Conservation (phyloP, 352 stramenopile genomes). For the Pythium brachiatum region DNA sequence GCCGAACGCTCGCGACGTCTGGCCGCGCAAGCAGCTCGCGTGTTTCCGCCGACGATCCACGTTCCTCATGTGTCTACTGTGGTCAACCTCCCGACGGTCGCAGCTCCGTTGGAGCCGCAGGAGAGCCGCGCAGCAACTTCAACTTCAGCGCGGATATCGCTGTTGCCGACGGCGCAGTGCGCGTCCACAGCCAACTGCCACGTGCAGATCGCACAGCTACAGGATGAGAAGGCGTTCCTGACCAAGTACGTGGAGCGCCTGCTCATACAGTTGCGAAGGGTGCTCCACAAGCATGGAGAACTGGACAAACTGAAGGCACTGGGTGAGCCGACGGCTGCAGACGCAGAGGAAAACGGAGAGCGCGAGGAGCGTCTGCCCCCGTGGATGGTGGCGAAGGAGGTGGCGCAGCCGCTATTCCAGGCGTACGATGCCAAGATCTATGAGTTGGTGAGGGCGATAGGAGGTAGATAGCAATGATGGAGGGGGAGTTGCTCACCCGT, state of each 20-base stretch:
- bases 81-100: neutral
- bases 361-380: conserved; percentile 35
- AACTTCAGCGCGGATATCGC: neutral
- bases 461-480: neutral
- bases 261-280: conserved; percentile 49
- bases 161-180: conserved; percentile 18
- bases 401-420: conserved; percentile 69
- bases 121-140: conserved; percentile 14
- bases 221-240: conserved; percentile 66
- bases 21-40: conserved; percentile 13
- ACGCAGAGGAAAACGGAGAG: conserved; percentile 16
- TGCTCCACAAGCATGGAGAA: conserved; percentile 69
- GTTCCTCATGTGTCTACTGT: neutral
- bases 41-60: conserved; percentile 16
- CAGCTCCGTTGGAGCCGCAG: neutral
- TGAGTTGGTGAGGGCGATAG: conserved; percentile 9
- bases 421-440: conserved; percentile 82
- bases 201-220: conserved; percentile 41
- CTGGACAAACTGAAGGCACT: conserved; percentile 67
- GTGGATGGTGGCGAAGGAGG: conserved; percentile 70
- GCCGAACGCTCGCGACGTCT: conserved; percentile 26
- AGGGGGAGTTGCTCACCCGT: neutral
- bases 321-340: conserved; percentile 30
- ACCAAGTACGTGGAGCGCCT: conserved; percentile 64
- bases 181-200: conserved; percentile 27